Conservation (phyloP, 768 basidiomycete species). For the Cubamyces lactineus region DNA sequence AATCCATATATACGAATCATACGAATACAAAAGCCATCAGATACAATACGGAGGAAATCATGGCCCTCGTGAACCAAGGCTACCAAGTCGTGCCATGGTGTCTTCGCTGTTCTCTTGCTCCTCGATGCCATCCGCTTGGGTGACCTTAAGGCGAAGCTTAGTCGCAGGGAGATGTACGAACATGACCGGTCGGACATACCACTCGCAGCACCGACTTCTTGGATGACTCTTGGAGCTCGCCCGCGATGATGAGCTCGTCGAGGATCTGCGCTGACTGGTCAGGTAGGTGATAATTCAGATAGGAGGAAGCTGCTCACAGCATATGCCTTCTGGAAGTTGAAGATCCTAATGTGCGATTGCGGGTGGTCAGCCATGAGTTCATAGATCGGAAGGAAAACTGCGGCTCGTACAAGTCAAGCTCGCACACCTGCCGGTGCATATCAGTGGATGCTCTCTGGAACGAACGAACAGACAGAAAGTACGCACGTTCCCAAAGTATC, state of each 20-base stretch:
- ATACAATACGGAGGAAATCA: slow-evolving; percentile 8
- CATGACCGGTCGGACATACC: slow-evolving; percentile 37
- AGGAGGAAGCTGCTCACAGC: slow-evolving; percentile 52
- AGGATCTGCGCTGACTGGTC: slow-evolving; percentile 56
- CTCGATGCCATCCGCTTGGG: slow-evolving; percentile 81
- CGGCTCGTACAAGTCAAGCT: slow-evolving; percentile 80
- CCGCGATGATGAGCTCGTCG: slow-evolving; percentile 92
- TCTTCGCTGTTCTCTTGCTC: slow-evolving; percentile 88
- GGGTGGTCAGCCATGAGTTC: neutral
- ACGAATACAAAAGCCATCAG: slow-evolving; percentile 4
- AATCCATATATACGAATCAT: slow-evolving; percentile 11
- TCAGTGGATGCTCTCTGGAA: neutral
- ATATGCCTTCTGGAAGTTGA: slow-evolving; percentile 97
- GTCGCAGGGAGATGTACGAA: neutral
- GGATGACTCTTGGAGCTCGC: slow-evolving; percentile 92
- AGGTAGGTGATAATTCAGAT: neutral
- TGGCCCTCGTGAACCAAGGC: slow-evolving; percentile 62
- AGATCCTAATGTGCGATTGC: slow-evolving; percentile 61
- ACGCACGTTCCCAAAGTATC: slow-evolving; percentile 84
- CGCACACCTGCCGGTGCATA: slow-evolving; percentile 65
- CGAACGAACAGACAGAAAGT: neutral
- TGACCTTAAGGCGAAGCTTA: slow-evolving; percentile 55
- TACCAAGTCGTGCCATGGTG: slow-evolving; percentile 61
- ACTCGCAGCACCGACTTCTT: slow-evolving; percentile 70
- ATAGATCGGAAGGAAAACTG: neutral